Evolutionary conservation across 352 stramenopile genomes (phyloP), one percentile per base, ranked within the genome.

Genomic region (Globisporangium alternatum): DNA sequence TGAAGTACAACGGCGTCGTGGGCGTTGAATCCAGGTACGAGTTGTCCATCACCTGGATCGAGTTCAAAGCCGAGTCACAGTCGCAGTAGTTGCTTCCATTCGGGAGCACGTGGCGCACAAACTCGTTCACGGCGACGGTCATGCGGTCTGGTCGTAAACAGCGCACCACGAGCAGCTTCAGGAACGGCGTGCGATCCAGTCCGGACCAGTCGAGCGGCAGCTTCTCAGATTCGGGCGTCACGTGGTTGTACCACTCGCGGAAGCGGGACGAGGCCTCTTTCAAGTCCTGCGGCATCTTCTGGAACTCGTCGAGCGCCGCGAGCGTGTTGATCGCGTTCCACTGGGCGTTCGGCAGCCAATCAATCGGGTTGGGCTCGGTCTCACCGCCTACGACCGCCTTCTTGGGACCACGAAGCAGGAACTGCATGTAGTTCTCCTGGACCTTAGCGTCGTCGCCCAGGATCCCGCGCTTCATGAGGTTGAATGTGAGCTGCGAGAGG

Each of bases 201-300:
- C 82, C 86, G 21, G 96, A 91, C 96, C 96, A 99, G 72, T 99
- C 96, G 17, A 99, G 80, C 3, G 97, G 97, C 28, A 99, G 75
- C 78, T 99, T 99, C 71, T 99, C 97, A 0, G 78, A 93, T 72
- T 99, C 97, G 8, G 97, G 97, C 0, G 92, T 96, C 65, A 97
- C 90, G 69, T 96, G 82, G 78, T 98, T 98, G 82, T 98, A 99
- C 97, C 97, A 99, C 75, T 99, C 97, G n/a, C 91, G 81, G 83
- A 99, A 99, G 39, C 97, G 87, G 15, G 84, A 91, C 9, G 94
- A 90, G 30, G 96, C 96, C 77, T 99, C 97, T 41, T 98, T 92
- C 9, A 99, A 71, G 70, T 99, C 97, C 57, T 93, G 89, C 30
- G 90, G 93, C 77, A 99, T 98, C 68, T 98, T 98, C 51, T 93